phyloP scores from a whole-genome alignment of 257 asterid species.

The Knoxia roxburghii region DNA sequence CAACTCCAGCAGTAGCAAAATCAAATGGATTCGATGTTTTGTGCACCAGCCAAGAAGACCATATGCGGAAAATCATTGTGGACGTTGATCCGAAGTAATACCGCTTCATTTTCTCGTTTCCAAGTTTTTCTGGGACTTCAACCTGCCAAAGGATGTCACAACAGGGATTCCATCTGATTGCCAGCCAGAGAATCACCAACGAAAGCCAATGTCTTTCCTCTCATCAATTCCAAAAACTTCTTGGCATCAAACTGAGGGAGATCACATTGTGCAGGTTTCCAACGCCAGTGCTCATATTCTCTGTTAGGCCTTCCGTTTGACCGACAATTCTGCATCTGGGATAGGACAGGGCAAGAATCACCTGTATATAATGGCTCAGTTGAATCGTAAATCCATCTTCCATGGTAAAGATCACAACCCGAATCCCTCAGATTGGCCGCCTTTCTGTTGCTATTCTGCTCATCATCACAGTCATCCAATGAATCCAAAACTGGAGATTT shows the following conservation, averaged over 20 bases:
- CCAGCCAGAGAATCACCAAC: conserved; percentile 97
- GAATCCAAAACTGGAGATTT: not conserved
- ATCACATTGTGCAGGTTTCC: conserved; percentile 83
- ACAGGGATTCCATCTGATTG: conserved; percentile 95
- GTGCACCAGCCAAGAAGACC: conserved; percentile 7
- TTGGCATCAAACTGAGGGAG: conserved; percentile 71
- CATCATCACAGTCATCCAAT: conserved; percentile 19
- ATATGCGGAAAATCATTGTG: conserved; percentile 1
- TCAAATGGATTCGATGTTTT: not conserved
- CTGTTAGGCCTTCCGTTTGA: conserved; percentile 96
- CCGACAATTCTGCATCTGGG: conserved; percentile 95
- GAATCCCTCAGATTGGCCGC: conserved; percentile 27
- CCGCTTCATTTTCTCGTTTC: conserved; percentile 2
- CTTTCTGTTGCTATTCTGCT: not conserved
- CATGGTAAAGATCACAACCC: conserved; percentile 83
- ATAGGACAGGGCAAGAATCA: conserved; percentile 81
- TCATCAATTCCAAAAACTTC: conserved; percentile 76
- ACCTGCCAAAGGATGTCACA: conserved; percentile 98
- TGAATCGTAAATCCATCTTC: conserved; percentile 73
- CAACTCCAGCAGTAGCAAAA: conserved; percentile 5
- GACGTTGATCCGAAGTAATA: conserved; percentile 4
- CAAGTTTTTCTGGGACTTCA: not conserved
- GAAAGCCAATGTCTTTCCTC: conserved; percentile 89
- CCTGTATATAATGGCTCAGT: conserved; percentile 70
- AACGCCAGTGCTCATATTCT: conserved; percentile 87